Base-by-base conservation (phyloP, 441 rosid genomes). In the Geranium incanum region DNA sequence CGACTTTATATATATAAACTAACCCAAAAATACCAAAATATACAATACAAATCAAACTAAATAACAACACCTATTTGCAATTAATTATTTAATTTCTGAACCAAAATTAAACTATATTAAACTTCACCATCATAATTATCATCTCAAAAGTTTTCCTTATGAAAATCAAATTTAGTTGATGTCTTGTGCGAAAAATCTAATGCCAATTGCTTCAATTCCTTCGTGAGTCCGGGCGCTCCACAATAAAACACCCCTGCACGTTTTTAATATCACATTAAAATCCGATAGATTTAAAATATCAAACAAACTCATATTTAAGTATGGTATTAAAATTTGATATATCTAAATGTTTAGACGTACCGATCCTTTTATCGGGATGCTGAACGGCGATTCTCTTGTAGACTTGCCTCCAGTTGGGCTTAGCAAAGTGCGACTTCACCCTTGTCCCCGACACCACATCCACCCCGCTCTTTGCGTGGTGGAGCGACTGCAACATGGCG, bases 331-430 rank as follows among this genome's bases (percentile, higher is more conserved):
- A 28, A 28, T 28, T 28, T 28, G 33, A 28, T 28, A 28, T 28
- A 28, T 28, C 33, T 28, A 28, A 28, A 28, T 28, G 1, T 1
- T 28, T 28, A 28, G 33, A 9, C 85, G 82, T 68, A 94, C 97
- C 99, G 67, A 94, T 86, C 78, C 93, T 74, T 37, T 86, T 78
- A 70, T 77, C 70, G 0, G 88, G 85, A 38, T 94, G 90, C 38
- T 88, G 91, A 60, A 90, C 77, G 0, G 96, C 97, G 9, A 88
- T 83, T 36, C 66, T 78, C 81, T 94, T 94, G 84, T 85, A 94
- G 60, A 90, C 99, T 77, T 91, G 97, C 9, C 97, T 81, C 97
- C 98, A 93, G 64, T 88, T 85, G 0, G 98, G 98, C 78, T 87
- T 91, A 7, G 96, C 98, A 28, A 89, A 89, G 77, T 93, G 98